These are phyloP conservation scores for Phytophthora sp. DNA, from an alignment of 352 stramenopile species.

Conservation along the genomic window DNA sequence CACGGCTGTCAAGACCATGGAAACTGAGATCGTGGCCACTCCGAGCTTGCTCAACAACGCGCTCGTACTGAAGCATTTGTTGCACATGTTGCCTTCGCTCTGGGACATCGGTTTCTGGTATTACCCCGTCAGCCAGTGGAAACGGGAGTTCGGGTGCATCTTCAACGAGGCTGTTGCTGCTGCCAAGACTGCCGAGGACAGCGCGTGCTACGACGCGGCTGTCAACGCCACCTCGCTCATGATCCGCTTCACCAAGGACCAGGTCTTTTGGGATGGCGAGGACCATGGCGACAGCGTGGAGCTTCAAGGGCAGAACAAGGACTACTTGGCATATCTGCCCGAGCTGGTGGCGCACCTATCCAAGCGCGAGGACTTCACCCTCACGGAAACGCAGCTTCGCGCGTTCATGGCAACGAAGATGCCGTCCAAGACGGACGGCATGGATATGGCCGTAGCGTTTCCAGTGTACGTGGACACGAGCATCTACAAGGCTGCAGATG, in stretches of 20 bases:
- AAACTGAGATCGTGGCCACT: slow-evolving; percentile 26
- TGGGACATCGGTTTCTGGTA: slow-evolving; percentile 69
- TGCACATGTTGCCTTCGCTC: slow-evolving; percentile 48
- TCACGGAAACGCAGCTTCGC: slow-evolving; percentile 47
- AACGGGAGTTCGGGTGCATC: slow-evolving; percentile 35
- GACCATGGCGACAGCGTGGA: slow-evolving; percentile 36
- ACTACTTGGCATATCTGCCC: slow-evolving; percentile 46
- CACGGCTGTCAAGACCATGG: slow-evolving; percentile 43
- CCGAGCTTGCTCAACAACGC: slow-evolving; percentile 30
- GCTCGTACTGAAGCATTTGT: slow-evolving; percentile 34
- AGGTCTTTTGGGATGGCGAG: slow-evolving; percentile 51
- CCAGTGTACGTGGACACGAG: slow-evolving; percentile 60
- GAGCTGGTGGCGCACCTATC: slow-evolving; percentile 45
- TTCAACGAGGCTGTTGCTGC: slow-evolving; percentile 31
- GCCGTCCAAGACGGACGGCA: slow-evolving; percentile 63
- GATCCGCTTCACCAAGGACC: slow-evolving; percentile 77
- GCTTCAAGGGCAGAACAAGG: slow-evolving; percentile 26
- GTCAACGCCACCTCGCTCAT: slow-evolving; percentile 60
- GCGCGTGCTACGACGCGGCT: slow-evolving; percentile 37
- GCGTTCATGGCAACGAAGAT: slow-evolving; percentile 59
- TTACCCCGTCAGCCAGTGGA: slow-evolving; percentile 40
- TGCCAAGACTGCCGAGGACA: slow-evolving; percentile 26
- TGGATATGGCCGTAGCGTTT: slow-evolving; percentile 54
- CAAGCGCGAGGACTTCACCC: slow-evolving; percentile 21
- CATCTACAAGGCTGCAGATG: slow-evolving; percentile 50